phyloP scores from a whole-genome alignment of 352 stramenopile species.

The Pseudoperonospora humuli region DNA sequence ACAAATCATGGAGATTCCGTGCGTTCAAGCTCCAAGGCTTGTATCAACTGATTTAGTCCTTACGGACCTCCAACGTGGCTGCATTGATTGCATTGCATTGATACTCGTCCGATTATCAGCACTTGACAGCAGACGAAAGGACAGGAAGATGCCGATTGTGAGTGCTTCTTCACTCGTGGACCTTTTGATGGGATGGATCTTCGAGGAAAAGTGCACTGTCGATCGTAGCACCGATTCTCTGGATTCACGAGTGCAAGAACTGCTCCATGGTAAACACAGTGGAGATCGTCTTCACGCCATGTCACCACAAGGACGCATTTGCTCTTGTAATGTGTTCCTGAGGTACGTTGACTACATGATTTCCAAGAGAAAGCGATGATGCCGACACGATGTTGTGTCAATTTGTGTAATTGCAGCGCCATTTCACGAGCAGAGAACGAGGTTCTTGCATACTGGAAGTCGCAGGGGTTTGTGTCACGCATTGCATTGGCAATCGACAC shows the following conservation, averaged over 20 bases:
- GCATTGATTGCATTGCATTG: constrained; percentile 58
- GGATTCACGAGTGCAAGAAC: constrained; percentile 5
- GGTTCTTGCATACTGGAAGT: constrained; percentile 22
- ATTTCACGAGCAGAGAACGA: constrained; percentile 19
- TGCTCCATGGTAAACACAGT: constrained; percentile 14
- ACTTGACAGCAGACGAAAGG: background rate
- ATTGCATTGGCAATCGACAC: constrained; percentile 13
- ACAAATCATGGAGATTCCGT: constrained; percentile 43
- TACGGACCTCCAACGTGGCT: constrained; percentile 55
- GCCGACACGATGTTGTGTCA: background rate
- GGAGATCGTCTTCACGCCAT: constrained; percentile 7
- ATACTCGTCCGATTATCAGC: constrained; percentile 26
- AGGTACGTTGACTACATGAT: constrained; percentile 26
- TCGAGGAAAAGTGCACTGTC: constrained; percentile 4
- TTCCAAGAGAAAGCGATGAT: background rate
- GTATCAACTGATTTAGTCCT: constrained; percentile 27
- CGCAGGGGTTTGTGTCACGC: constrained; percentile 11
- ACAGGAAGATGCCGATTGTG: background rate
- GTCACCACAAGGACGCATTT: constrained; percentile 44
- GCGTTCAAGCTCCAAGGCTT: constrained; percentile 4
- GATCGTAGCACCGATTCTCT: constrained; percentile 3
- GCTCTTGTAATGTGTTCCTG: constrained; percentile 56
- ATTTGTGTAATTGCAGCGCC: constrained; percentile 15
- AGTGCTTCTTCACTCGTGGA: constrained; percentile 18
- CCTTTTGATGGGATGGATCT: constrained; percentile 35